phyloP scores from a whole-genome alignment of 495 filamentous ascomycete genomes.

The Parathielavia hyrcaniae region DNA sequence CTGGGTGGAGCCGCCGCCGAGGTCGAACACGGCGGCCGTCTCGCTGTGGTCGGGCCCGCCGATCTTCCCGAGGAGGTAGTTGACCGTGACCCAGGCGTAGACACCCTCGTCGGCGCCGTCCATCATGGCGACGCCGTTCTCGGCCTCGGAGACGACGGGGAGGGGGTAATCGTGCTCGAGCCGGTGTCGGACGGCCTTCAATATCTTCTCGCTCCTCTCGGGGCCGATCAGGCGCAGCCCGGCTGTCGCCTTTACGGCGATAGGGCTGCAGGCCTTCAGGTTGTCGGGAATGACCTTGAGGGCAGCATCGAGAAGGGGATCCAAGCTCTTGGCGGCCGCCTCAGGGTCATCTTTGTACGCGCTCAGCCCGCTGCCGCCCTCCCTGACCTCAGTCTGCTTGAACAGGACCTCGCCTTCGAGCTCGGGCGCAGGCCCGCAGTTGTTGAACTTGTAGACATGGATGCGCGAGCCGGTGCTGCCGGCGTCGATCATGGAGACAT shows the following conservation, averaged over 20 bases:
- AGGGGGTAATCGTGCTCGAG: slow-evolving; percentile 91
- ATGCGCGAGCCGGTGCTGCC: slow-evolving; percentile 96
- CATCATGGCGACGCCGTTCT: slow-evolving; percentile 90
- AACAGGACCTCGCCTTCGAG: slow-evolving; percentile 80
- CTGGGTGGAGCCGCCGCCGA: slow-evolving; percentile 94
- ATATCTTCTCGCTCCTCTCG: slow-evolving; percentile 75
- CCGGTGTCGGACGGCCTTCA: slow-evolving; percentile 74
- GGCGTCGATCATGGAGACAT: slow-evolving; percentile 97
- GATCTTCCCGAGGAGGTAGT: slow-evolving; percentile 97
- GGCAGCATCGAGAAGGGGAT: slow-evolving; percentile 78
- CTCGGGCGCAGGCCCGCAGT: slow-evolving; percentile 92
- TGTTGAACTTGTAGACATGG: slow-evolving; percentile 98
- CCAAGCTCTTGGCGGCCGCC: slow-evolving; percentile 82
- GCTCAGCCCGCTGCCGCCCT: slow-evolving; percentile 70
- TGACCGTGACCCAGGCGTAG: slow-evolving; percentile 99
- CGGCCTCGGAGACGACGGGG: slow-evolving; percentile 77
- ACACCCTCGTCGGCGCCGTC: slow-evolving; percentile 92
- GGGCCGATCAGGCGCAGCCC: slow-evolving; percentile 76
- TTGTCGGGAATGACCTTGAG: slow-evolving; percentile 76
- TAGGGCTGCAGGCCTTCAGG: slow-evolving; percentile 77
- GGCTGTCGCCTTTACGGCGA: slow-evolving; percentile 95
- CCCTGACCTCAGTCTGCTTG: slow-evolving; percentile 74
- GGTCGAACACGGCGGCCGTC: slow-evolving; percentile 90
- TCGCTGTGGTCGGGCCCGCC: slow-evolving; percentile 82
- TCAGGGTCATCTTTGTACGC: slow-evolving; percentile 78